Conservation (phyloP, 2,329 filamentous ascomycete species). For the Cladosporium sp. region DNA sequence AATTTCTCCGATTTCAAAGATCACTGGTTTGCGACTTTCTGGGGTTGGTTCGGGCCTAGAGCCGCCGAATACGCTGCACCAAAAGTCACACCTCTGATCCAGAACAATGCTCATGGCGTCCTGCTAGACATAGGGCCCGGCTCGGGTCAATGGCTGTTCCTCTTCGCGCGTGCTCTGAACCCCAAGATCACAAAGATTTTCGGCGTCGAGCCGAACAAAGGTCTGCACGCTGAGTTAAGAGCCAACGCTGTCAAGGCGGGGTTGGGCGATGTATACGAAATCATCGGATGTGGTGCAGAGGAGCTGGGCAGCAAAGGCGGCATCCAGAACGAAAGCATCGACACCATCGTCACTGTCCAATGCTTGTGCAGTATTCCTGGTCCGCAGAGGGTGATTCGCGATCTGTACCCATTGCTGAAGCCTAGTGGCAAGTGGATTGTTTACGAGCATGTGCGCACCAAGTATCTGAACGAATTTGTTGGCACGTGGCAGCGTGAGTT, state of each 20-base stretch:
- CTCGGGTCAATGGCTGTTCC: slow-evolving; percentile 56
- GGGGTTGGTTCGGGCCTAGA: slow-evolving; percentile 51
- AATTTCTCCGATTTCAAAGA: slow-evolving; percentile 32
- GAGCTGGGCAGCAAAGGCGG: slow-evolving; percentile 44
- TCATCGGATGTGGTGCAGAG: slow-evolving; percentile 61
- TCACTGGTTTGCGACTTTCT: slow-evolving; percentile 60
- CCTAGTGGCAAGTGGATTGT: slow-evolving; percentile 60
- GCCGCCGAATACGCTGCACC: slow-evolving; percentile 42
- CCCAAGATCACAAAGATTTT: slow-evolving; percentile 45
- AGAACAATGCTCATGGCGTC: slow-evolving; percentile 47
- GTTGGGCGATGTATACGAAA: slow-evolving; percentile 55
- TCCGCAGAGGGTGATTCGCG: slow-evolving; percentile 51
- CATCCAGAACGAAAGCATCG: slow-evolving; percentile 50
- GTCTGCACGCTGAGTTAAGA: slow-evolving; percentile 48
- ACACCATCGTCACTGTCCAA: slow-evolving; percentile 57
- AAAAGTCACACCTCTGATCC: slow-evolving; percentile 51
- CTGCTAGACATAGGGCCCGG: slow-evolving; percentile 63
- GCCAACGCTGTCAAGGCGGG: slow-evolving; percentile 49
- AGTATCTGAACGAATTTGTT: slow-evolving; percentile 30
- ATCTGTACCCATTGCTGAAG: slow-evolving; percentile 56
- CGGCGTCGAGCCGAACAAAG: slow-evolving; percentile 61
- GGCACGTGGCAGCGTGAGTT: slow-evolving; percentile 33
- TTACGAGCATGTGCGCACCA: slow-evolving; percentile 56
- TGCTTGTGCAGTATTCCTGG: slow-evolving; percentile 63
- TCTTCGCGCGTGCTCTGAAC: slow-evolving; percentile 40